Evolutionary conservation across 495 filamentous ascomycete species (phyloP), one percentile per base, ranked within the genome.

Genomic region (Annulohypoxylon maeteangense): DNA sequence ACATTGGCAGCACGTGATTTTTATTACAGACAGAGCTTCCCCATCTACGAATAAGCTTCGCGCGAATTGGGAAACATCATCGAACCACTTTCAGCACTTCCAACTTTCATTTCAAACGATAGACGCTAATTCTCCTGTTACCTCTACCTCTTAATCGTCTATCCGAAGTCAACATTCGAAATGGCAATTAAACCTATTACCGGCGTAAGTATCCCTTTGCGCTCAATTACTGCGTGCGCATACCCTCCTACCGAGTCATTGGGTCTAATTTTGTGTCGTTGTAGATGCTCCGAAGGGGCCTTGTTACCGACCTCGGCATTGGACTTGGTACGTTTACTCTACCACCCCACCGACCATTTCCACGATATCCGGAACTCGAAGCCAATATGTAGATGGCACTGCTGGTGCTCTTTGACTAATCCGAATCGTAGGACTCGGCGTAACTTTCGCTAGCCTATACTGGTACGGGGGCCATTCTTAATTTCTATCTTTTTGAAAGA

Each of bases 241-340:
- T 50, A 38, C 55, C 62, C 44, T 51, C 59, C 48, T 10, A 25
- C 32, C 25, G 14, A 51, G 16, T 22, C 22, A 4, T 10, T 48
- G 22, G 47, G n/a, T 55, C 59, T 75, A 40, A 72, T 62, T 67
- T 67, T 34, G 7, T 57, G 12, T 22, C 18, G 22, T 1, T 62
- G 10, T 60, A 86, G 83, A 86, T 86, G 81, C 81, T 86, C 77
- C 82, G 83, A 74, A 75, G 81, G 70, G 76, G 78, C 67, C 82
- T 86, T 67, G 78, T 86, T 63, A 75, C 80, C 34, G 82, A 85
- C 60, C 76, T 86, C 56, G 57, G 76, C 50, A 75, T 83, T 72
- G 81, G 63, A 23, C 76, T 85, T 42, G 83, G 83, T 84, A 74
- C 56, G 81, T 76, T 50, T 65, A 32, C n/a, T 14, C 22, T 6